A percentile compares a stretch with the other conserved stretches of the same genome.
Evolutionary conservation across 2,329 filamentous ascomycete species (phyloP).

Genomic region (Aspergillus sp.): DNA sequence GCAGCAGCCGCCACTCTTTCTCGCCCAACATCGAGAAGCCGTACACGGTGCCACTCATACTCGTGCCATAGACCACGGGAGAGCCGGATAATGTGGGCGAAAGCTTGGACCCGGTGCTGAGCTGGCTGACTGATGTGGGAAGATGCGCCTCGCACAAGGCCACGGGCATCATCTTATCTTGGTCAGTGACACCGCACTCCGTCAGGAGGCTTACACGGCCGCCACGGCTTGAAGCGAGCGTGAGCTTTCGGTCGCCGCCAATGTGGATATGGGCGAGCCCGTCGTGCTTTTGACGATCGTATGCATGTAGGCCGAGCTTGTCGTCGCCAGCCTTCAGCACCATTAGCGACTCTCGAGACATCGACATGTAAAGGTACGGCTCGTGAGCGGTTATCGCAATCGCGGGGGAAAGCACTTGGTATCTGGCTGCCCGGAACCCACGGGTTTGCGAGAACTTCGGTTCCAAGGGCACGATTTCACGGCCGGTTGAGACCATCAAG

Average conservation of each 20-base stretch:
- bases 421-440: slow-evolving; percentile 41
- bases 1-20: slow-evolving; percentile 66
- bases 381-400: slow-evolving; percentile 49
- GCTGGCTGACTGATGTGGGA: slow-evolving; percentile 33
- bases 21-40: slow-evolving; percentile 66
- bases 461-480: slow-evolving; percentile 42
- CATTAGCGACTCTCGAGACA: slow-evolving; percentile 53
- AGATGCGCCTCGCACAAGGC: slow-evolving; percentile 33
- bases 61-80: slow-evolving; percentile 62
- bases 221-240: slow-evolving; percentile 52
- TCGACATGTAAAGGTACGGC: slow-evolving; percentile 55
- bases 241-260: slow-evolving; percentile 41
- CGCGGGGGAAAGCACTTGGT: slow-evolving; percentile 48
- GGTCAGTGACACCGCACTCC: slow-evolving; percentile 20
- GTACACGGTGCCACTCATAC: slow-evolving; percentile 67
- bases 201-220: slow-evolving; percentile 49
- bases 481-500: slow-evolving; percentile 48
- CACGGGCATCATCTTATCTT: slow-evolving; percentile 31
- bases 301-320: slow-evolving; percentile 32
- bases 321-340: slow-evolving; percentile 43
- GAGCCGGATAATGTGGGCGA: slow-evolving; percentile 19
- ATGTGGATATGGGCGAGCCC: slow-evolving; percentile 40
- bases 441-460: slow-evolving; percentile 42
- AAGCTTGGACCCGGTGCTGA: slow-evolving; percentile 19
- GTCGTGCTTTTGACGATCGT: slow-evolving; percentile 32